Conservation (phyloP, 2,329 filamentous ascomycete species). For the Microdochium bolleyi region DNA sequence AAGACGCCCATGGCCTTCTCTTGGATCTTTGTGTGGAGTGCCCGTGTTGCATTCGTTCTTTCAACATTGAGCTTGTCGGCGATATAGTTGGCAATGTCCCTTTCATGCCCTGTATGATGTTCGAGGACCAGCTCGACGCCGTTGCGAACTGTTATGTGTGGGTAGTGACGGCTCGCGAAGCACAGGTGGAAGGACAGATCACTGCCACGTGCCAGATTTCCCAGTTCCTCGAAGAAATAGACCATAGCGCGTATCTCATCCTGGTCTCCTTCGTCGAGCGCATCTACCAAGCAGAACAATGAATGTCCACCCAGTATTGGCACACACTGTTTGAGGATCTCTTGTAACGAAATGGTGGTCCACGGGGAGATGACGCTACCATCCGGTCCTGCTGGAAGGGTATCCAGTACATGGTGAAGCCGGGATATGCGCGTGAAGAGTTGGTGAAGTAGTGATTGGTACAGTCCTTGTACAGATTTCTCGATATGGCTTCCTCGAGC, state of each 20-base stretch:
- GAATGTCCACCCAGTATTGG: neutral
- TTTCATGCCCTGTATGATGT: constrained; percentile 10
- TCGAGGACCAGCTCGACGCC: constrained; percentile 18
- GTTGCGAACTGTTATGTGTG: constrained; percentile 23
- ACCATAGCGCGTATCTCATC: constrained; percentile 1
- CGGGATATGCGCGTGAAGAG: constrained; percentile 7
- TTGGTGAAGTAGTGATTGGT: constrained; percentile 22
- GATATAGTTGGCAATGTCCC: constrained; percentile 20
- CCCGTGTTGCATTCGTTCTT: neutral
- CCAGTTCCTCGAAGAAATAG: neutral
- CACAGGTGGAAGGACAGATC: constrained; percentile 3
- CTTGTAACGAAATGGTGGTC: constrained; percentile 3
- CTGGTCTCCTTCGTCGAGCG: constrained; percentile 12
- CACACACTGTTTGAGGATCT: constrained; percentile 3
- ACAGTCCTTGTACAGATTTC: neutral
- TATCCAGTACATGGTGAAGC: neutral
- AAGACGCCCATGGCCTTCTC: constrained; percentile 32
- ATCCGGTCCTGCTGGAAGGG: constrained; percentile 1
- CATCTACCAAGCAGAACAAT: constrained; percentile 10
- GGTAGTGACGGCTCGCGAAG: constrained; percentile 31
- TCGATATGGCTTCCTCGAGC: neutral
- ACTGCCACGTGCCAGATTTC: neutral
- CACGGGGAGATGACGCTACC: neutral
- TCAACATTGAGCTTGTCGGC: constrained; percentile 16
- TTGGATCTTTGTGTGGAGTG: constrained; percentile 19